A percentile compares a stretch with the other conserved stretches of the same genome.
Evolutionary conservation across 176 grass and related monocot genomes (phyloP).

Genomic region (Raddia distichophylla): DNA sequence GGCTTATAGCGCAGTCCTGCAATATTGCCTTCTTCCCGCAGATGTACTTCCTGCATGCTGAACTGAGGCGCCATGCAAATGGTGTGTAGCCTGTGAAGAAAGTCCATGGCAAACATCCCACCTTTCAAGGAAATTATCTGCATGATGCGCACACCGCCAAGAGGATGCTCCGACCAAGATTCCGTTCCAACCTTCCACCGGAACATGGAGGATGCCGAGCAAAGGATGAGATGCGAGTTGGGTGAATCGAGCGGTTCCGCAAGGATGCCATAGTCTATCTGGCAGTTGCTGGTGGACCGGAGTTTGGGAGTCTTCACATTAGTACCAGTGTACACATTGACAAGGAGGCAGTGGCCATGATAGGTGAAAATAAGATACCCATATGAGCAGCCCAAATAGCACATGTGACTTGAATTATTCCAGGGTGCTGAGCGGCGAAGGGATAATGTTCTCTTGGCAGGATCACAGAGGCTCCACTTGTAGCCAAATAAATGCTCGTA

Average conservation of each 20-base stretch:
- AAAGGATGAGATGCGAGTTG: constrained; percentile 47
- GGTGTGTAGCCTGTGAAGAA: constrained; percentile 30
- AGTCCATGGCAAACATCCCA: constrained; percentile 50
- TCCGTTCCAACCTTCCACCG: too few relatives aligned
- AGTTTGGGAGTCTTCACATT: constrained; percentile 45
- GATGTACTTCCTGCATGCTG: constrained; percentile 38
- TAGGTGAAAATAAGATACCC: constrained; percentile 54
- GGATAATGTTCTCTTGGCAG: constrained; percentile 8
- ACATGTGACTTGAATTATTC: constrained; percentile 5
- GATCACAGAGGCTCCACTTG: constrained; percentile 27
- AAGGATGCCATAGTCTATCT: constrained; percentile 45
- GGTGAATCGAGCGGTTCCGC: constrained; percentile 48
- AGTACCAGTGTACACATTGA: constrained; percentile 48
- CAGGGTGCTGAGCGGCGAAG: background rate
- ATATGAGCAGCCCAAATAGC: constrained; percentile 53
- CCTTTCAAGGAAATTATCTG: constrained; percentile 55
- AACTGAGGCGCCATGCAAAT: constrained; percentile 41
- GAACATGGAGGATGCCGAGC: constrained; percentile 32
- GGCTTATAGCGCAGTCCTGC: background rate
- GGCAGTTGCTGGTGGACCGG: background rate
- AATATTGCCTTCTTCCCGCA: constrained; percentile 18
- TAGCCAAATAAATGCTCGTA: background rate
- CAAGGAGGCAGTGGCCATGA: constrained; percentile 38
- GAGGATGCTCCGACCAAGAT: constrained; percentile 33
- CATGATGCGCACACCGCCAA: background rate